Conservation (phyloP, 2,329 filamentous ascomycete species). For the Ceratocystis albifundus region DNA sequence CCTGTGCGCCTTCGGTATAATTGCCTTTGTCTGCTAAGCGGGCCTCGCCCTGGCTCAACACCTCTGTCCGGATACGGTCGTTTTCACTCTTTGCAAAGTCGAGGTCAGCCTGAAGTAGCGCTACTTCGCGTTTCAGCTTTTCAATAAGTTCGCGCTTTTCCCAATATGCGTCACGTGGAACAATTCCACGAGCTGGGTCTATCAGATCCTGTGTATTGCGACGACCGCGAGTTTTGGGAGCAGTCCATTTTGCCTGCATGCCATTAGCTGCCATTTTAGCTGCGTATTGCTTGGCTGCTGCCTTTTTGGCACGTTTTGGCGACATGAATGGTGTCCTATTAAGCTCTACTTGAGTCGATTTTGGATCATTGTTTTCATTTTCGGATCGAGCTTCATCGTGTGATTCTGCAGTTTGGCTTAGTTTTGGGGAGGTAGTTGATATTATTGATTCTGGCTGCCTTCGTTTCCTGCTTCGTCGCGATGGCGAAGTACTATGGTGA, state of each 20-base stretch:
- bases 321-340: neutral
- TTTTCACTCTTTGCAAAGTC: slow-evolving; percentile 46
- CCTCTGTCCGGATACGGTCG: slow-evolving; percentile 36
- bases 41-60: slow-evolving; percentile 26
- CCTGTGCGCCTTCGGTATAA: neutral
- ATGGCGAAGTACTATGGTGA: slow-evolving; percentile 27
- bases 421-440: slow-evolving; percentile 38
- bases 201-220: slow-evolving; percentile 26
- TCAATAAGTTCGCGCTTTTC: slow-evolving; percentile 44
- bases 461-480: slow-evolving; percentile 8
- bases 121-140: slow-evolving; percentile 44
- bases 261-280: slow-evolving; percentile 11
- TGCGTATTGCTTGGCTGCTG: neutral
- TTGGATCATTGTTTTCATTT: neutral
- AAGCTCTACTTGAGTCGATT: neutral
- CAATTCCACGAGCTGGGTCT: slow-evolving; percentile 34
- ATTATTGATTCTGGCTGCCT: slow-evolving; percentile 9
- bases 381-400: neutral
- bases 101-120: slow-evolving; percentile 48
- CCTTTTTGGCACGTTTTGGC: slow-evolving; percentile 15
- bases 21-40: neutral
- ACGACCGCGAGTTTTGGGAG: neutral
- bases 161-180: slow-evolving; percentile 34
- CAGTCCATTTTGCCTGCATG: slow-evolving; percentile 18
- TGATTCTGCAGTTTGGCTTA: slow-evolving; percentile 25